Percentiles rank a stretch among this genome's conserved stretches.
Evolutionary conservation across 1,284 basidiomycete species (phyloP).

Genomic region (Mycena citricolor): DNA sequence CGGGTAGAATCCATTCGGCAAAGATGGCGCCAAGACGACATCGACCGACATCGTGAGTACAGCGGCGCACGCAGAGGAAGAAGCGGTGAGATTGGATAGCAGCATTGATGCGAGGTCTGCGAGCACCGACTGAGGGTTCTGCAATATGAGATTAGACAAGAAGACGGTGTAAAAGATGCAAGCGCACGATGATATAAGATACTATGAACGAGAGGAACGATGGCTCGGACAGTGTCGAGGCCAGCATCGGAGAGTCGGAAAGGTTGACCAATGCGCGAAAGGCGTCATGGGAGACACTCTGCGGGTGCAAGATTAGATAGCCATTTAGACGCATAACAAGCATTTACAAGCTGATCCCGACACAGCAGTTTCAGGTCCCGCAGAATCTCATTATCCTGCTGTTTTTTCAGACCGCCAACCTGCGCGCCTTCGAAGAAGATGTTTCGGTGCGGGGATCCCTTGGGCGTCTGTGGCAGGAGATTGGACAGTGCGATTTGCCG

Average conservation of each 20-base stretch:
- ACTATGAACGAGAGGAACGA: constrained; percentile 84
- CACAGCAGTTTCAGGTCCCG: constrained; percentile 83
- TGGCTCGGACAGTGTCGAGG: constrained; percentile 69
- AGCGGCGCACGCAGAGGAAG: constrained; percentile 66
- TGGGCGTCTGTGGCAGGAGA: constrained; percentile 77
- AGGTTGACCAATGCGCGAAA: constrained; percentile 94
- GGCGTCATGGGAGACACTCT: constrained; percentile 94
- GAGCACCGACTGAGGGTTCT: constrained; percentile 89
- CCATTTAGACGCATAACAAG: constrained; percentile 10
- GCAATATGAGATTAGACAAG: constrained; percentile 12
- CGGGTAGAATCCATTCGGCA: constrained; percentile 58
- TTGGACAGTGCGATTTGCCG: constrained; percentile 85
- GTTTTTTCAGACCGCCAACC: constrained; percentile 54
- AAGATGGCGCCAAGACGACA: constrained; percentile 51
- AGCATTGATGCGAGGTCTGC: constrained; percentile 97
- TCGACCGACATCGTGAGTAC: constrained; percentile 71
- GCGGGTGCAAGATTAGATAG: constrained; percentile 20
- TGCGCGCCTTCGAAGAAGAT: constrained; percentile 71
- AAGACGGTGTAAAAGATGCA: constrained; percentile 23
- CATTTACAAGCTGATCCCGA: constrained; percentile 76
- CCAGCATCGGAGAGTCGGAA: constrained; percentile 78
- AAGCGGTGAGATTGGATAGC: constrained; percentile 89
- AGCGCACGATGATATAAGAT: constrained; percentile 82
- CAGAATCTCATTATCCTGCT: constrained; percentile 68
- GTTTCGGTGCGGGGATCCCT: constrained; percentile 66